Evolutionary conservation across 768 basidiomycete genomes (phyloP), one percentile per base, ranked within the genome.

Genomic region (Suillus luteus): DNA sequence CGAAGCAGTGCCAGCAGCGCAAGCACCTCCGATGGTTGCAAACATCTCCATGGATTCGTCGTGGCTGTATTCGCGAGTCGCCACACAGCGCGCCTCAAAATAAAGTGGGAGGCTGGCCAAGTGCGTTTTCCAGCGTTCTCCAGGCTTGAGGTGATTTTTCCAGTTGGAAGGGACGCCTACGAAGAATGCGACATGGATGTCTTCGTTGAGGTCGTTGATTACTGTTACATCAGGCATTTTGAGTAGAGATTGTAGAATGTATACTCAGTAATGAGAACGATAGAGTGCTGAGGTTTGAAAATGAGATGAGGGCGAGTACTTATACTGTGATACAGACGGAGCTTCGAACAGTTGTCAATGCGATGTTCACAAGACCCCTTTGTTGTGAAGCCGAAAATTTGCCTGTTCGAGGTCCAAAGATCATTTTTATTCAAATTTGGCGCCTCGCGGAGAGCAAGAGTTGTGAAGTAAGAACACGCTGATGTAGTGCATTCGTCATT

Each of bases 401-500:
- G 31, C 31, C 31, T 5, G 31, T 33, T 33, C 31, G 31, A 5
- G 31, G 5, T 2, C 31, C 31, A 33, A 33, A 33, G 31, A 33
- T 33, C 31, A 33, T 5, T 33, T 33, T 33, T 5, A 5, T 33
- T 5, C 31, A 5, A 33, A 33, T 33, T 5, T 33, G 2, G 31
- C 31, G 31, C 31, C 31, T 33, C 31, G 31, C 31, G 31, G 31
- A 33, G 31, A 33, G 31, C 5, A 33, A 33, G 31, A 2, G 5
- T 5, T 33, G 3, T 33, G 31, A 33, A 33, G 31, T 33, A 33
- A 2, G 31, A 33, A 33, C 31, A 33, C 31, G 31, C 31, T 33
- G 31, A 33, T 72, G 64, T 87, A 76, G 65, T 85, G 87, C 1
- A 77, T 69, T 64, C 75, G 79, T 58, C 81, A 78, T 86, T 83